Conservation (phyloP, 805 yeast genomes). For the Monosporozyma unispora region DNA sequence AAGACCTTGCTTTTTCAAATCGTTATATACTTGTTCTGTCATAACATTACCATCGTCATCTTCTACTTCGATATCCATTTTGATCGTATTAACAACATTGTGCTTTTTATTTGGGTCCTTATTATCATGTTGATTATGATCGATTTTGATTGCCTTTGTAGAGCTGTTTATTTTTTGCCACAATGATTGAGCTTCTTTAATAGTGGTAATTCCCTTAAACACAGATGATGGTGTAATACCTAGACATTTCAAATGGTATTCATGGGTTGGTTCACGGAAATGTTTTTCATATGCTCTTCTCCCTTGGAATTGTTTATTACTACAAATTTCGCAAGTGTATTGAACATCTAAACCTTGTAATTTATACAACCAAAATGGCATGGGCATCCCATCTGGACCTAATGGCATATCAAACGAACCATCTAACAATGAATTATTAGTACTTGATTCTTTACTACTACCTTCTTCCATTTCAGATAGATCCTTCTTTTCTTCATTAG, state of each 20-base stretch:
- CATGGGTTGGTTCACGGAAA: conserved; percentile 62
- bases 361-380: conserved; percentile 89
- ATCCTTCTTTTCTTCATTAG: conserved; percentile 33
- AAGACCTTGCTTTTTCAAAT: conserved; percentile 81
- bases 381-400: conserved; percentile 85
- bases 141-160: not conserved
- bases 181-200: conserved; percentile 58
- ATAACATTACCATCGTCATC: conserved; percentile 90
- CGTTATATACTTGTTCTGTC: conserved; percentile 74
- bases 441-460: conserved; percentile 17
- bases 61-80: conserved; percentile 67
- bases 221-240: conserved; percentile 50
- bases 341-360: conserved; percentile 72
- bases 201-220: conserved; percentile 56
- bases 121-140: not conserved
- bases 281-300: conserved; percentile 63
- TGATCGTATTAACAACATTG: conserved; percentile 18
- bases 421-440: not conserved
- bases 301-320: conserved; percentile 64
- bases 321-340: conserved; percentile 81
- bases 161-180: conserved; percentile 35
- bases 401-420: conserved; percentile 49
- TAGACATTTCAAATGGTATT: conserved; percentile 60
- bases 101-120: conserved; percentile 8
- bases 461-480: conserved; percentile 10